phyloP scores from a whole-genome alignment of 2,329 filamentous ascomycete species.

The Colletotrichum sp. region DNA sequence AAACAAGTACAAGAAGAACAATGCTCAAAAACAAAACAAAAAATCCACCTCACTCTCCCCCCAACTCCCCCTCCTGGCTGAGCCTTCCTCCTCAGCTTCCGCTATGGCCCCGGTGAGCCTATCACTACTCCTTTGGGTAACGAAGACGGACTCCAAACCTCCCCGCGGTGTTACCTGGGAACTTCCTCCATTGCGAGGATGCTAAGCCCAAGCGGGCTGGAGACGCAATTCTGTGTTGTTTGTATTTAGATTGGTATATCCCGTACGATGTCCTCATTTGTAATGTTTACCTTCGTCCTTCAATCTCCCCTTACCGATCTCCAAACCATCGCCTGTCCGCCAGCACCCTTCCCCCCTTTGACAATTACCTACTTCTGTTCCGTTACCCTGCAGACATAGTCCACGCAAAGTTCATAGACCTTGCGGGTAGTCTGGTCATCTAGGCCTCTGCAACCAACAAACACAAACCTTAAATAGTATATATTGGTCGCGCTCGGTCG shows the following conservation, averaged over 20 bases:
- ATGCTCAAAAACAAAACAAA: neutral
- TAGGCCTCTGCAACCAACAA: neutral
- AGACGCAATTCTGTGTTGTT: neutral
- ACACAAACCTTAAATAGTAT: neutral
- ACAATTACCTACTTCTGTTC: neutral
- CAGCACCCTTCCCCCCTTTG: neutral
- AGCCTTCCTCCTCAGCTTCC: neutral
- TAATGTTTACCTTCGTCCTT: neutral
- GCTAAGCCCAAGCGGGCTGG: neutral
- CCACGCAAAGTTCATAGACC: neutral
- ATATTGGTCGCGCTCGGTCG: neutral
- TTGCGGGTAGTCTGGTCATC: neutral
- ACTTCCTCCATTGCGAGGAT: neutral
- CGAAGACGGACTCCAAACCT: conserved; percentile 15
- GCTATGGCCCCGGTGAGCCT: conserved; percentile 2
- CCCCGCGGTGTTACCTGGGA: conserved; percentile 18
- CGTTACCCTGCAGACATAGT: neutral
- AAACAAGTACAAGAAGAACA: neutral
- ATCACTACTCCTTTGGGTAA: conserved; percentile 5
- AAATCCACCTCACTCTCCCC: neutral
- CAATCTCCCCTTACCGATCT: neutral
- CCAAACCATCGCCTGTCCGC: neutral
- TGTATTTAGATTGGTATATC: too few relatives aligned
- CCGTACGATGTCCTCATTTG: neutral
- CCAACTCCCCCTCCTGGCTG: neutral